Evolutionary conservation across 2,329 filamentous ascomycete species (phyloP), one percentile per base, ranked within the genome.

Genomic region (Myriosclerotinia scirpicola): DNA sequence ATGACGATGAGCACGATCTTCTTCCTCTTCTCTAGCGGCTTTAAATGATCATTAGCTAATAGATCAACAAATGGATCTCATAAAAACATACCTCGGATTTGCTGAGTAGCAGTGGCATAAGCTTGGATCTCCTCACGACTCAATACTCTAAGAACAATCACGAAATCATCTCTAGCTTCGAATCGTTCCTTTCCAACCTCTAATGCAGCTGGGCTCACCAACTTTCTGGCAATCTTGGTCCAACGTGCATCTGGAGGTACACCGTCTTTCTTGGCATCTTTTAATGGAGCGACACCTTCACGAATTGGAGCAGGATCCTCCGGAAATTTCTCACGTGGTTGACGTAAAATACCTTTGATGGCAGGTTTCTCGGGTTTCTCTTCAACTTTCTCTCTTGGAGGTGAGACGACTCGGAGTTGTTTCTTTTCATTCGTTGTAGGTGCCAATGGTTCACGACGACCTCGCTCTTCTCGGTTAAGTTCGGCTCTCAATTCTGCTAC

Each of bases 251-350:
- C 91, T 0, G 88, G 79, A 0, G 90, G 90, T 42, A 92, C 91
- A 50, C 91, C 89, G 69, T 89, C 87, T 75, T 87, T 88, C 77
- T 90, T 88, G 59, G 91, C 88, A 75, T 96, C 92, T 79, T 96
- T 97, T 75, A 96, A 86, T n/a, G 93, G 93, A 2, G 93, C 93
- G 8, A 97, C 94, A 20, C 93, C 94, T 77, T 97, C 94, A 26
- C 93, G 86, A 46, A 96, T 84, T 0, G 92, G 90, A 71, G 93
- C 89, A 0, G 87, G 86, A 69, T 97, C 90, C 75, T 97, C 93
- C 0, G 94, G 94, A 74, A 97, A 98, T 73, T 90, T 90, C 36
- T 84, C 83, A 20, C 87, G 92, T 0, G 94, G 93, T 65, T 86
- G 85, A 77, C 96, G 95, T 54, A 98, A 82, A 66, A 98, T 98